phyloP scores from a whole-genome alignment of 2,329 filamentous ascomycete genomes.

The Pseudogymnoascus sp. region DNA sequence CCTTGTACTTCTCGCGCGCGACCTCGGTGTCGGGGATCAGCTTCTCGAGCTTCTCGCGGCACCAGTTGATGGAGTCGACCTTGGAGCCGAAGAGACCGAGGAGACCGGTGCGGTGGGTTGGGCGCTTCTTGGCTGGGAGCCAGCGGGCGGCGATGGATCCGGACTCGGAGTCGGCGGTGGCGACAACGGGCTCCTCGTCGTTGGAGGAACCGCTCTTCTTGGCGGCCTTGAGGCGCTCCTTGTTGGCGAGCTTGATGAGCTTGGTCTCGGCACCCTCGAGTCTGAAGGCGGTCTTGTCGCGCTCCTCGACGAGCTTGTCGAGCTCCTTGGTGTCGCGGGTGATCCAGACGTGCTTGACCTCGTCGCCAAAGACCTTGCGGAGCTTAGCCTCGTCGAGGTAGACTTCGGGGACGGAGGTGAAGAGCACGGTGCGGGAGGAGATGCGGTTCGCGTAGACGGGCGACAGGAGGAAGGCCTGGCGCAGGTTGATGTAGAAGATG shows the following conservation, averaged over 20 bases:
- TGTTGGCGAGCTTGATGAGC: constrained; percentile 71
- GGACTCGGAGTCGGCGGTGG: constrained; percentile 54
- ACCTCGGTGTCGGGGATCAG: constrained; percentile 64
- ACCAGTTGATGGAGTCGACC: constrained; percentile 92
- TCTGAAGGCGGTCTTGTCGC: constrained; percentile 69
- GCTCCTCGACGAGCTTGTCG: constrained; percentile 70
- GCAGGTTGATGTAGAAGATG: constrained; percentile 85
- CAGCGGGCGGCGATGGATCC: constrained; percentile 65
- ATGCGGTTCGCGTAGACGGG: constrained; percentile 76
- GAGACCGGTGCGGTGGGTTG: constrained; percentile 63
- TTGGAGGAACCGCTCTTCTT: constrained; percentile 44
- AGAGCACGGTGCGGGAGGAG: constrained; percentile 83
- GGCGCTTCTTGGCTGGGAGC: constrained; percentile 64
- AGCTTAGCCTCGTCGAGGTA: constrained; percentile 73
- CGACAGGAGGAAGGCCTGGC: constrained; percentile 84
- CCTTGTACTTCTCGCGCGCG: constrained; percentile 57
- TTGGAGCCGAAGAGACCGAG: constrained; percentile 70
- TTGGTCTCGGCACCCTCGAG: constrained; percentile 82
- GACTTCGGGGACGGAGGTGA: constrained; percentile 70
- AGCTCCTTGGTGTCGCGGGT: constrained; percentile 68
- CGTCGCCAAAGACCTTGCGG: constrained; percentile 70
- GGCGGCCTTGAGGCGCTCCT: constrained; percentile 55
- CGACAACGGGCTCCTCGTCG: constrained; percentile 34
- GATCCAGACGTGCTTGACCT: constrained; percentile 79
- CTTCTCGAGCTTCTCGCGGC: constrained; percentile 65